Evolutionary conservation across 2,329 filamentous ascomycete species (phyloP), one percentile per base, ranked within the genome.

Genomic region (Fusarium pseudocircinatum): DNA sequence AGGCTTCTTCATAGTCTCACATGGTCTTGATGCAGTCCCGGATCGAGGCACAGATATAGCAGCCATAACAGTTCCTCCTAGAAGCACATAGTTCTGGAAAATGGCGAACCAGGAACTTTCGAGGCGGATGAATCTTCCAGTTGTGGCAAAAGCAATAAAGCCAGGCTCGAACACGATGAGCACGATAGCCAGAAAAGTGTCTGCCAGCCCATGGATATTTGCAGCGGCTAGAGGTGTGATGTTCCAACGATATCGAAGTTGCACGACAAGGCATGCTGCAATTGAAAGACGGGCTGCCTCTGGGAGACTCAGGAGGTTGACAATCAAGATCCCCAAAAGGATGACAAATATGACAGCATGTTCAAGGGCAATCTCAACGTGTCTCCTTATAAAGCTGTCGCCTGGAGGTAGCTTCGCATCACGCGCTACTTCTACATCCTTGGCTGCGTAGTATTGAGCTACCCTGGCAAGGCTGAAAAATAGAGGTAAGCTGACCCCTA

Each of bases 381-480:
- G 74, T 18, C 34, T 40, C 28, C 34, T 59, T 18, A 46, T 34
- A 14, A 53, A 57, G 20, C 18, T 43, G 13, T 40, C 43, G 6
- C 57, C 57, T 26, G 42, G 28, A 24, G 13, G 12, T 4, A 34
- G 50, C 47, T 75, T 73, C 28, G 62, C 39, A 8, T 69, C 59
- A 22, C 28, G 36, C 30, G 32, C 40, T 30, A 50, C 32, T 32
- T 67, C 57, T n/a, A 58, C 67, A 13, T 77, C 72, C 30, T 60
- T 65, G 34, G 57, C 70, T 14, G 74, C 60, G 52, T 70, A 69
- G 44, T 70, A 67, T 47, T 77, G 73, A 9, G 75, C 73, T 9
- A 75, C 13, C 22, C 60, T 64, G 14, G 75, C 63, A 40, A 72
- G 16, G 10, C 64, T 44, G 13, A 73, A 70, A 24, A 77, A 75